phyloP scores from a whole-genome alignment of 1,284 basidiomycete genomes.

The Cutaneotrichosporon cutaneum region DNA sequence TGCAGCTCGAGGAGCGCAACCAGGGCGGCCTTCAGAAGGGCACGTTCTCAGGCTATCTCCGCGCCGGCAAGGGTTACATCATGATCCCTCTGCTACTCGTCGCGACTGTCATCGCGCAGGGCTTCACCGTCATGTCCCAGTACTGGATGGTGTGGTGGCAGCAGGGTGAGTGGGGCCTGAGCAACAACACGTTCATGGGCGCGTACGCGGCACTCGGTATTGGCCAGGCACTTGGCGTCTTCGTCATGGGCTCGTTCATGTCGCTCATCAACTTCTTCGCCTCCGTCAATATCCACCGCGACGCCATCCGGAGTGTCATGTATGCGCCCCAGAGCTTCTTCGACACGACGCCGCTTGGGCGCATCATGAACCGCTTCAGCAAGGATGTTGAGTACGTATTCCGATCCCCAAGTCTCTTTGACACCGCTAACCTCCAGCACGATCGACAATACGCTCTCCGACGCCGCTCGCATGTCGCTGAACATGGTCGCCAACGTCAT shows the following conservation, averaged over 20 bases:
- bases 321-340: slow-evolving; percentile 83
- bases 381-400: slow-evolving; percentile 63
- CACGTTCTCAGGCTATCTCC: slow-evolving; percentile 55
- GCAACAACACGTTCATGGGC: slow-evolving; percentile 57
- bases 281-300: slow-evolving; percentile 58
- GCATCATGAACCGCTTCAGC: slow-evolving; percentile 53
- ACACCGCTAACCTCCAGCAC: slow-evolving; percentile 52
- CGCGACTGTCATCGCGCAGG: slow-evolving; percentile 45
- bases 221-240: slow-evolving; percentile 56
- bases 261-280: slow-evolving; percentile 64
- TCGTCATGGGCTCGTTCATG: slow-evolving; percentile 57
- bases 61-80: slow-evolving; percentile 55
- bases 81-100: slow-evolving; percentile 57
- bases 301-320: slow-evolving; percentile 63
- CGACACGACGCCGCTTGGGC: slow-evolving; percentile 84
- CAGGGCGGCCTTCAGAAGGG: slow-evolving; percentile 44
- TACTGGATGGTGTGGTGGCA: slow-evolving; percentile 75
- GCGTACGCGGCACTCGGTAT: slow-evolving; percentile 60
- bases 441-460: slow-evolving; percentile 65
- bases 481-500: slow-evolving; percentile 31
- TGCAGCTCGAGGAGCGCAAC: slow-evolving; percentile 55
- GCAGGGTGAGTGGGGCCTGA: slow-evolving; percentile 52
- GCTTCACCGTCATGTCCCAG: slow-evolving; percentile 47
- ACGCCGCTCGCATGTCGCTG: slow-evolving; percentile 72
- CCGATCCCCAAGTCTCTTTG: too few species aligned